Percentiles rank a stretch among this genome's conserved stretches.
Conservation (phyloP, 2,329 filamentous ascomycete species). For the Fusarium domesticum region DNA sequence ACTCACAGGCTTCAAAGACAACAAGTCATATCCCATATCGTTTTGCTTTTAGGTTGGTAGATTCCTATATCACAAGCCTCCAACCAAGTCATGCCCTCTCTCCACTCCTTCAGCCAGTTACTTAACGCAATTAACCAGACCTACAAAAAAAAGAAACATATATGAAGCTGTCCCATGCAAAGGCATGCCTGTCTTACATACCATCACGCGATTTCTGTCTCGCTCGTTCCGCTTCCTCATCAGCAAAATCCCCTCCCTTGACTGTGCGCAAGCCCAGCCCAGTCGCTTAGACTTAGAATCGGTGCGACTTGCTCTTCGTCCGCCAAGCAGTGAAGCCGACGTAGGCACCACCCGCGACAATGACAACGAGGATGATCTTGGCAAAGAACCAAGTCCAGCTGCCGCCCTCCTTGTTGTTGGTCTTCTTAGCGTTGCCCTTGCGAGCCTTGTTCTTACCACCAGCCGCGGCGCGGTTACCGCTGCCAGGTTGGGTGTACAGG, state of each 20-base stretch:
- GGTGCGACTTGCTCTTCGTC: conserved; percentile 58
- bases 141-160: conserved; percentile 8
- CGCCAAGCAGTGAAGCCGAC: conserved; percentile 84
- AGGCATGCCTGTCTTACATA: conserved; percentile 9
- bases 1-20: background rate
- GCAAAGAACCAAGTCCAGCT: conserved; percentile 66
- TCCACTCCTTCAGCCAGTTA: background rate
- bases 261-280: too few relatives aligned
- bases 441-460: conserved; percentile 34
- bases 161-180: conserved; percentile 13
- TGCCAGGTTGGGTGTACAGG: conserved; percentile 67
- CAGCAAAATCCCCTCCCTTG: too few relatives aligned
- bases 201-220: conserved; percentile 3
- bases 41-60: background rate
- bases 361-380: conserved; percentile 76
- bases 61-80: background rate
- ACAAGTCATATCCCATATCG: background rate
- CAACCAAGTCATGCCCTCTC: background rate
- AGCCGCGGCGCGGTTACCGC: conserved; percentile 36
- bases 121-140: background rate
- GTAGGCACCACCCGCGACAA: conserved; percentile 70
- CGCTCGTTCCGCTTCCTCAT: background rate
- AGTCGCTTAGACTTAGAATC: conserved; percentile 55
- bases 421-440: conserved; percentile 36
- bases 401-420: conserved; percentile 41